Base-by-base conservation (phyloP, 2,329 filamentous ascomycete species). In the Penicillium verrucosum region DNA sequence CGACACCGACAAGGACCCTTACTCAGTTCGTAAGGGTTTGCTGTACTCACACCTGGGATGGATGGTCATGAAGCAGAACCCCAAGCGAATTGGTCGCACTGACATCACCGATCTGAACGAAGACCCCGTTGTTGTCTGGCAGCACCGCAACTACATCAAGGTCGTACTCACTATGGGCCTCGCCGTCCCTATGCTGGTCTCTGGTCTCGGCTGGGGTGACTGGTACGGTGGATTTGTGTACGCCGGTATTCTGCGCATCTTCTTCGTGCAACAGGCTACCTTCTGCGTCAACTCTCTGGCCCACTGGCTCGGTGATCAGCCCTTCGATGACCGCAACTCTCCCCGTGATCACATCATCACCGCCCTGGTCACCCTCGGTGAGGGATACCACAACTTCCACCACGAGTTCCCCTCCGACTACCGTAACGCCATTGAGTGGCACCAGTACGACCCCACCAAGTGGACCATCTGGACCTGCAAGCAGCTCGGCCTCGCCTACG, bases 301-400 rank as follows among this genome's bases (percentile, higher is more conserved):
- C 64, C 90, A 95, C 79, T 95, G 89, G 89, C 87, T 95, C 70
- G 90, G 91, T 61, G 91, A 95, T 68, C 90, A 95, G 80, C 91
- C 91, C 59, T 95, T 95, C 73, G 90, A 95, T 68, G 91, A 95
- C 82, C 89, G 90, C 77, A 93, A 95, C 85, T 92, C 89, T 59
- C 91, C 90, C 62, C 88, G 91, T 73, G 90, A 95, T 70, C 90
- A 95, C 77, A 83, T 93, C 71, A 85, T 95, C 76, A 95, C 90
- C 40, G 90, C 90, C 43, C 78, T 95, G 18, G 87, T 91, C 66
- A 95, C 90, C 42, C 87, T 95, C 23, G 90, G 90, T 47, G 90
- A 92, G 78, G 90, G 90, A 30, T 95, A 95, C 80, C 90, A 95
- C 83, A 95, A 95, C 83, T 95, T 95, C 83, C 90, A 95, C 79